Percentiles rank a stretch among this genome's conserved stretches.
Conservation (phyloP, 495 filamentous ascomycete genomes). For the Tuber microsphaerosporum region DNA sequence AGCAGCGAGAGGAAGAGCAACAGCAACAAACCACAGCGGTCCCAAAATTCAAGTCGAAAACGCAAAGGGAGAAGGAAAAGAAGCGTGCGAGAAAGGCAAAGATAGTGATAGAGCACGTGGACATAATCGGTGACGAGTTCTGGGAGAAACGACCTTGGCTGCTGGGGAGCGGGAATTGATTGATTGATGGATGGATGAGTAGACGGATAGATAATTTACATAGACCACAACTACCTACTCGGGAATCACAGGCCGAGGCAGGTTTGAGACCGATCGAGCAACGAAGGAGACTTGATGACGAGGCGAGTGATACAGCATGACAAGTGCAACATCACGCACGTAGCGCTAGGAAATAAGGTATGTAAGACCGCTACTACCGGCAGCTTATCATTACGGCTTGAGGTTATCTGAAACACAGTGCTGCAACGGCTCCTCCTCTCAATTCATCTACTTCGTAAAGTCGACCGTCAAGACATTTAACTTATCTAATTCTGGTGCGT, state of each 20-base stretch:
- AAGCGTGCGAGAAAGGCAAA: constrained; percentile 65
- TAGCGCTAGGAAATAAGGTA: neutral
- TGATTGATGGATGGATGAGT: constrained; percentile 4
- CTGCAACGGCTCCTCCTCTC: neutral
- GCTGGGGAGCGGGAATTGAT: constrained; percentile 41
- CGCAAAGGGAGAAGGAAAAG: constrained; percentile 67
- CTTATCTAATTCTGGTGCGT: neutral
- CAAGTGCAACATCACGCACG: neutral
- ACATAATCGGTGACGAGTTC: constrained; percentile 91
- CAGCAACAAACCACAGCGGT: neutral
- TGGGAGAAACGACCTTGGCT: constrained; percentile 85
- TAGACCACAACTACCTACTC: neutral
- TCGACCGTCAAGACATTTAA: constrained; percentile 3
- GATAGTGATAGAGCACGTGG: constrained; percentile 73
- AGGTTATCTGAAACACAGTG: neutral
- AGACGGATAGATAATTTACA: neutral
- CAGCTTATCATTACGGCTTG: neutral
- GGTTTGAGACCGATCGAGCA: neutral
- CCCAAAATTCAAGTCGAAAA: constrained; percentile 51
- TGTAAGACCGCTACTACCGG: neutral
- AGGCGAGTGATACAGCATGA: constrained; percentile 19
- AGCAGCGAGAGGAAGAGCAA: constrained; percentile 11
- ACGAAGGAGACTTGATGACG: neutral
- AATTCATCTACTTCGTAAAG: neutral
- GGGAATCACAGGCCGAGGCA: neutral